Base-by-base conservation (phyloP, 202 grass and related monocot species). In the Carex sylvatica region DNA sequence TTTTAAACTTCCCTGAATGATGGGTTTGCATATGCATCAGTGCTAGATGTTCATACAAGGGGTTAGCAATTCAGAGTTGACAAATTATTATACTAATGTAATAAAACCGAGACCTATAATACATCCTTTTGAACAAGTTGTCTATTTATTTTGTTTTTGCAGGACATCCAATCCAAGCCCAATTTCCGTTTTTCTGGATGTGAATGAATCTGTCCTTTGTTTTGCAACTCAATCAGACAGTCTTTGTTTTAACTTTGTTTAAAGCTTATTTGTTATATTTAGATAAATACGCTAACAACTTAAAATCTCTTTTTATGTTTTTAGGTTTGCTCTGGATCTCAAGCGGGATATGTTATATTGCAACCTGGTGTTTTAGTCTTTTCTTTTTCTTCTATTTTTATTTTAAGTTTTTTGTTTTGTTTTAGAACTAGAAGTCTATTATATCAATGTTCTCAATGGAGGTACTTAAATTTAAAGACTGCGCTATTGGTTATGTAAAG, bases 61-160 rank as follows among this genome's bases (percentile, higher is more conserved):
- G 24, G 24, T 67, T 35, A 35, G 2, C 64, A 67, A 9, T 18
- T 38, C 59, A 61, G 59, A n/a, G 8, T 58, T 40, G 14, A 38
- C 33, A 40, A 49, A 54, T 75, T 75, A 55, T 31, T 55, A 31
- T 75, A 54, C 4, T 54, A 33, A 33, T 75, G 69, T 49, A 23
- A 49, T 4, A 24, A 54, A 75, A 73, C 13, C 54, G 44, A 75
- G 71, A 75, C 47, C 11, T n/a, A 18, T 33, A 75, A 24, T 54
- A 56, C 10, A 53, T 31, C 12, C 16, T 49, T 74, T 31, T 74
- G 24, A 54, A 54, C 53, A 74, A 53, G 47, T 74, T 18, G 44
- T 26, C 71, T 74, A 74, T 54, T 74, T 54, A 23, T 46, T 54
- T 75, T 75, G 70, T 26, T 55, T 75, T 75, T 75, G 47, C 72